Evolutionary conservation across 345 rosid species (phyloP), one percentile per base, ranked within the genome.

Genomic region (Pugionium cornutum): DNA sequence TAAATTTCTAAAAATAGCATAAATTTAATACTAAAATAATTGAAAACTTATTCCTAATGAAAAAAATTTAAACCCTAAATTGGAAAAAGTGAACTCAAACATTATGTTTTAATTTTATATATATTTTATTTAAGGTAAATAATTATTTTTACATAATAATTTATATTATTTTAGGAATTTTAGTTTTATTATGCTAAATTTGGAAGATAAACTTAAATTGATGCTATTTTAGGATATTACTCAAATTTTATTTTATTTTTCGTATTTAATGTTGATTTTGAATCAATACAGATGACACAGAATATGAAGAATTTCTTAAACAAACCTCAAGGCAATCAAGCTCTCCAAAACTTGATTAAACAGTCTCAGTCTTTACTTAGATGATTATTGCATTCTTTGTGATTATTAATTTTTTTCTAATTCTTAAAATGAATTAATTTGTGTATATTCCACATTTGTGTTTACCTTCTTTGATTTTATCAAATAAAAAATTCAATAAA

Each of bases 361-460:
- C 89, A 83, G 39, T 86, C 92, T 57, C 88, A 81, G 75, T 83
- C 87, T 18, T 58, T 87, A 51, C 82, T 87, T 27, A 74, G 83
- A 66, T 82, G 77, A 82, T 59, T 31, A 52, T 40, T 39, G 42
- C 28, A 37, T 59, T 49, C 44, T 10, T 45, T 8, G 7, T 25
- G 6, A 3, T 57, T 48, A 7, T 65, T 32, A 9, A 3, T 29
- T 52, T 18, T 10, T 25, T 45, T 58, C 1, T 43, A n/a, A 31
- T 37, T 33, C 8, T 4, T 2, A 52, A 32, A 37, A 18, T 31
- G 1, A 37, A 47, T 18, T 29, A 4, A 64, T 4, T 42, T 58
- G 70, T 65, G n/a, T 40, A 62, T 35, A 62, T 1, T 62, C 42
- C 43, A 63, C 25, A 54, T 54, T 10, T 64, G 9, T 35, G 6